phyloP scores from a whole-genome alignment of 345 rosid species.

The Turritis glabra region DNA sequence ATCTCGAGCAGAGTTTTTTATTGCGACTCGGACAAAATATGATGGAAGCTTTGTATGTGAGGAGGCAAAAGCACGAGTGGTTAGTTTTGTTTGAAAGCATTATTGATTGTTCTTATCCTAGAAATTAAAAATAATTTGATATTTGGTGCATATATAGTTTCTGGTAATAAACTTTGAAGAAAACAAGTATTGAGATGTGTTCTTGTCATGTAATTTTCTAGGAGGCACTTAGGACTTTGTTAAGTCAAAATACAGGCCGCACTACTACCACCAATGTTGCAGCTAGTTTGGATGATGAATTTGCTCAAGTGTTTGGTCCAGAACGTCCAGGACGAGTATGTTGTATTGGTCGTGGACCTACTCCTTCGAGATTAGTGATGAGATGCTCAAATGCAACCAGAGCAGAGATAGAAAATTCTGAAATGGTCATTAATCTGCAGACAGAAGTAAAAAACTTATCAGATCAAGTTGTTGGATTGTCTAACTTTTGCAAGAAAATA shows the following conservation, averaged over 20 bases:
- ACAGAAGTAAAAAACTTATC: too few relatives aligned
- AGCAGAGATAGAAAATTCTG: too few relatives aligned
- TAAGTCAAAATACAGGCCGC: not conserved
- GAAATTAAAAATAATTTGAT: too few relatives aligned
- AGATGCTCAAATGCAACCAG: not conserved
- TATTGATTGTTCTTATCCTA: too few relatives aligned
- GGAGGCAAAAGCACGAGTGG: not conserved
- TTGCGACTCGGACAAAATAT: not conserved
- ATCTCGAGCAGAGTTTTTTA: not conserved
- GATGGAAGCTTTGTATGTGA: constrained; percentile 2
- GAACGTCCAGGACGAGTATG: not conserved
- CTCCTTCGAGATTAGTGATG: not conserved
- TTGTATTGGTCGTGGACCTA: constrained; percentile 2
- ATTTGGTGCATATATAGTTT: too few relatives aligned
- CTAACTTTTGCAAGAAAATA: too few relatives aligned
- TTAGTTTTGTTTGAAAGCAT: not conserved
- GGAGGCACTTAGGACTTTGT: not conserved
- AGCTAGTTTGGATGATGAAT: constrained; percentile 19
- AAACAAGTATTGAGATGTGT: too few relatives aligned
- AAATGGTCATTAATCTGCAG: too few relatives aligned
- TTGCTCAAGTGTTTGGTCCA: constrained; percentile 15
- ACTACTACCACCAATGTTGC: not conserved
- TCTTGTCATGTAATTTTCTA: not conserved
- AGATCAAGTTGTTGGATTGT: too few relatives aligned
- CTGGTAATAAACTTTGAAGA: too few relatives aligned